Evolutionary conservation across 179 eudicot species (phyloP).

Genomic region (Heliamphora pulchella): DNA sequence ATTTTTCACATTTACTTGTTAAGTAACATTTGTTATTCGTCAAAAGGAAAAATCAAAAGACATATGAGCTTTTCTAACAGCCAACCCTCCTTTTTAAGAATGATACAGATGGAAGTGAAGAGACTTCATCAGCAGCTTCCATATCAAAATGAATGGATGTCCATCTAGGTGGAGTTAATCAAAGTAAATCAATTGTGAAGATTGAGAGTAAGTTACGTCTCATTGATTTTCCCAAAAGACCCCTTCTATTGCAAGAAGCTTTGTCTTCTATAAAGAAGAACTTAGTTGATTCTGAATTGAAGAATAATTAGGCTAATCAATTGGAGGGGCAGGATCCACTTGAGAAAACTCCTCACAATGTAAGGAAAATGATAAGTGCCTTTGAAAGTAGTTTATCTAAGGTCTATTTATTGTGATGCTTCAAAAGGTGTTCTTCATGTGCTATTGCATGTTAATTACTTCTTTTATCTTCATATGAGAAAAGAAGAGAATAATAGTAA

Average conservation of each 20-base stretch:
- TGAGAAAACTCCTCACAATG: conserved; percentile 48
- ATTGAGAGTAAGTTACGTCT: conserved; percentile 8
- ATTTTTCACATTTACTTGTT: conserved; percentile 12
- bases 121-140: conserved; percentile 16
- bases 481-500: no score
- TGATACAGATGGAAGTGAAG: conserved; percentile 30
- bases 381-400: conserved; percentile 54
- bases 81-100: conserved; percentile 29
- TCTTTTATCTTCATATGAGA: conserved; percentile 1
- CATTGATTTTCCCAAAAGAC: conserved; percentile 9
- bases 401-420: conserved; percentile 36
- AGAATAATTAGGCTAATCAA: conserved; percentile 24
- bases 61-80: conserved; percentile 15
- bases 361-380: conserved; percentile 66
- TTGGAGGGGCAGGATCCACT: conserved; percentile 32
- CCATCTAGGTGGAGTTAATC: conserved; percentile 14
- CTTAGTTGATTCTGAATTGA: conserved; percentile 7
- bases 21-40: neutral
- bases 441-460: neutral
- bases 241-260: conserved; percentile 13
- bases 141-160: neutral
- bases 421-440: conserved; percentile 9
- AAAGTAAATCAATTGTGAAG: conserved; percentile 5
- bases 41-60: neutral
- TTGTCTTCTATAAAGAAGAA: neutral